Conservation (phyloP, 208 protist genomes). For the Angomonas deanei region DNA sequence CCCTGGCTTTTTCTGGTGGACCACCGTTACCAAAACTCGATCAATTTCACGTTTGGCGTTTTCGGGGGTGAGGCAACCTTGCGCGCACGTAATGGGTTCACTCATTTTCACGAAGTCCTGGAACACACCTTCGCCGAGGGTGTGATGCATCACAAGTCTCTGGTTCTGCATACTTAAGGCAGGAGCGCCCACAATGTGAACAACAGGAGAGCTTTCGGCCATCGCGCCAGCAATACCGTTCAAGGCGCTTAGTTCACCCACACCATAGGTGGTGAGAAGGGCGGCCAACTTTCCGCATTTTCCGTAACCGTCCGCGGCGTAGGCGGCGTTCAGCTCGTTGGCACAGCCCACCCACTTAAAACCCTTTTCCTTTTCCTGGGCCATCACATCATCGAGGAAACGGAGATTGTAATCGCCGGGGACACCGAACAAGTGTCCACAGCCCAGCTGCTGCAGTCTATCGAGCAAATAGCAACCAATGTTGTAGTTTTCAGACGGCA, state of each 20-base stretch:
- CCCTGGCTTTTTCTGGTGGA: conserved; percentile 47
- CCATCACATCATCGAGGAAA: conserved; percentile 57
- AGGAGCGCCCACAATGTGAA: conserved; percentile 40
- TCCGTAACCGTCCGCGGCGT: conserved; percentile 55
- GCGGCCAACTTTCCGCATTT: conserved; percentile 25
- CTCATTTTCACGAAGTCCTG: conserved; percentile 28
- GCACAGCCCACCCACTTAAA: conserved; percentile 51
- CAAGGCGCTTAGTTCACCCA: conserved; percentile 44
- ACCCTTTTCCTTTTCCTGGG: conserved; percentile 12
- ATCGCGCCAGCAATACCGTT: conserved; percentile 32
- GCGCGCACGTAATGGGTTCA: conserved; percentile 30
- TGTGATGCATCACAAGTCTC: conserved; percentile 38
- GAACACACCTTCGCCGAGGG: conserved; percentile 45
- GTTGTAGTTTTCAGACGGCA: conserved; percentile 48
- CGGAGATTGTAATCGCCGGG: conserved; percentile 62
- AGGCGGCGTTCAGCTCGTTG: conserved; percentile 56
- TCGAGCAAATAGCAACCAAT: conserved; percentile 53
- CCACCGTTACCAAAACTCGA: conserved; percentile 38
- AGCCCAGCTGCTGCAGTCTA: conserved; percentile 34
- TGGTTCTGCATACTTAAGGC: conserved; percentile 17
- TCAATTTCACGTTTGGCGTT: conserved; percentile 47
- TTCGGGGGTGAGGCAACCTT: conserved; percentile 30
- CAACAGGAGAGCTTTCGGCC: conserved; percentile 37
- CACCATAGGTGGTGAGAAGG: conserved; percentile 40
- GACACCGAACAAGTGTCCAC: conserved; percentile 48